A percentile compares a stretch with the other conserved stretches of the same genome.
phyloP scores from a whole-genome alignment of 2,329 filamentous ascomycete species.

The Colletotrichum truncatum region DNA sequence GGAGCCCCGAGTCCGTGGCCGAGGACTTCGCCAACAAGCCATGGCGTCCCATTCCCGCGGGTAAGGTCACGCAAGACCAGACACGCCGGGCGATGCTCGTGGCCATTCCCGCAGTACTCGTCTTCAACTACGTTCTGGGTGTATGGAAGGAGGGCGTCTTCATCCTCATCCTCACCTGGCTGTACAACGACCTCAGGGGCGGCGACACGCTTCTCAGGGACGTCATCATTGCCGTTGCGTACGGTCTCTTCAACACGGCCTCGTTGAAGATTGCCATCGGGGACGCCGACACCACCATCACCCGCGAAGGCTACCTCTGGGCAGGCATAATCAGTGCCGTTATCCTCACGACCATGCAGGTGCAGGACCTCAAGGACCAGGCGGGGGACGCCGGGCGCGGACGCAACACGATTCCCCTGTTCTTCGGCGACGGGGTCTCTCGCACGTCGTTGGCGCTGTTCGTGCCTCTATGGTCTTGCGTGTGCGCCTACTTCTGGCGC shows the following conservation, averaged over 20 bases:
- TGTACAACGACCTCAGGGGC: conserved; percentile 42
- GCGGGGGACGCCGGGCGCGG: conserved; percentile 38
- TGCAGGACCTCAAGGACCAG: conserved; percentile 38
- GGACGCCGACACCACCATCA: conserved; percentile 4
- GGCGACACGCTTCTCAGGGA: conserved; percentile 37
- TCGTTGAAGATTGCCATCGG: conserved; percentile 33
- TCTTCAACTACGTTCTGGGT: conserved; percentile 31
- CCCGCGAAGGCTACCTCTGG: conserved; percentile 33
- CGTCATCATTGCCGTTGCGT: conserved; percentile 36
- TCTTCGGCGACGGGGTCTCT: conserved; percentile 35
- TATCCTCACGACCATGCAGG: conserved; percentile 39
- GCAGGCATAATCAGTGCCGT: conserved; percentile 33
- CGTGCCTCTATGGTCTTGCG: conserved; percentile 16
- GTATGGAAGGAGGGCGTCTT: conserved; percentile 33
- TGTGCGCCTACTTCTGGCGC: conserved; percentile 18
- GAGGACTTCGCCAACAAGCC: conserved; percentile 44
- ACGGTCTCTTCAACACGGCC: conserved; percentile 40
- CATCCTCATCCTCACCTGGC: conserved; percentile 38
- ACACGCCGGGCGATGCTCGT: conserved; percentile 37
- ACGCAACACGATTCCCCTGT: conserved; percentile 37
- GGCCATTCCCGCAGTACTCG: conserved; percentile 33
- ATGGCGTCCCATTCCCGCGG: conserved; percentile 40
- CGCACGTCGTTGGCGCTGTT: conserved; percentile 11
- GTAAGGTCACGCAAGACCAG: conserved; percentile 36
- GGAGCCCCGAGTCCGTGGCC: conserved; percentile 32